Conservation (phyloP, 192 early-diverging fungal species). For the Pilaira anomala region DNA sequence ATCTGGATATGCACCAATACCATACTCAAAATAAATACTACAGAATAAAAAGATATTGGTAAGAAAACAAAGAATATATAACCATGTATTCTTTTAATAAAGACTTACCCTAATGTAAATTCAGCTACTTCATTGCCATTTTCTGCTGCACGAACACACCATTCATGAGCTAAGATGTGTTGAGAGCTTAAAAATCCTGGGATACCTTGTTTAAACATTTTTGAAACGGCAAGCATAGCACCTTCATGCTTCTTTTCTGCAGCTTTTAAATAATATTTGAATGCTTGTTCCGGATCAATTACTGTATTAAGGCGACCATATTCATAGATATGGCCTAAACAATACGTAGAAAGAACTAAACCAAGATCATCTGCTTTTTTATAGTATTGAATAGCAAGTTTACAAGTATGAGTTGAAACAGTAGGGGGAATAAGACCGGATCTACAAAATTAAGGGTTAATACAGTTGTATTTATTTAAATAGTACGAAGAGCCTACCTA, state of each 20-base stretch:
- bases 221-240: slow-evolving; percentile 84
- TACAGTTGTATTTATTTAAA: too few relatives aligned
- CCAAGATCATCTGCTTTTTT: slow-evolving; percentile 72
- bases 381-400: slow-evolving; percentile 63
- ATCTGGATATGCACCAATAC: slow-evolving; percentile 24
- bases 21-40: slow-evolving; percentile 29
- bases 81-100: neutral
- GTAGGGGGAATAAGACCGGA: neutral
- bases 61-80: neutral
- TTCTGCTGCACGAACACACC: slow-evolving; percentile 78
- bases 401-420: slow-evolving; percentile 53
- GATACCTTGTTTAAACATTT: slow-evolving; percentile 77
- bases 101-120: slow-evolving; percentile 81
- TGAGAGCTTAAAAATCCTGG: slow-evolving; percentile 5
- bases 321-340: slow-evolving; percentile 78
- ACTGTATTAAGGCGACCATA: slow-evolving; percentile 67
- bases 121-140: slow-evolving; percentile 74
- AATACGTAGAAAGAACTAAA: slow-evolving; percentile 65
- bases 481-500: too few relatives aligned
- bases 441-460: neutral
- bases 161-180: slow-evolving; percentile 63
- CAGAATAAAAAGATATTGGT: neutral
- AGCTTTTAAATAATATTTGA: slow-evolving; percentile 78
- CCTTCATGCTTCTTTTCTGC: slow-evolving; percentile 73
- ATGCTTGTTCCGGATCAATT: slow-evolving; percentile 61